Percentiles rank a stretch among this genome's conserved stretches.
Evolutionary conservation across 306 rosid species (phyloP).

Genomic region (Trichosanthes truncata): DNA sequence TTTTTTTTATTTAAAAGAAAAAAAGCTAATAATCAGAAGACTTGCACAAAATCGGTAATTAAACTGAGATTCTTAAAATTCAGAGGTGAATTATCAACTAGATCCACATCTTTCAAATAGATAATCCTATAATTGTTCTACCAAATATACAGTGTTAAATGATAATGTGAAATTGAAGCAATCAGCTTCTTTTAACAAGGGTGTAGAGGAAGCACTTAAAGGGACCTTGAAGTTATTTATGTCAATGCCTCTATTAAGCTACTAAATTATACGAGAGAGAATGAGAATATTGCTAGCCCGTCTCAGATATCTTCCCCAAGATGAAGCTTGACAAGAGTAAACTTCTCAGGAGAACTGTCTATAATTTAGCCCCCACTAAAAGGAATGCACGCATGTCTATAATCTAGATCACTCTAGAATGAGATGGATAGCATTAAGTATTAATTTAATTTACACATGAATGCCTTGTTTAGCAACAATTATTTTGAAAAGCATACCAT

Average conservation of each 20-base stretch:
- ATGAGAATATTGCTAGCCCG: background rate
- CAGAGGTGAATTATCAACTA: background rate
- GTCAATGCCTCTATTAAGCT: background rate
- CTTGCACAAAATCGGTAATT: background rate
- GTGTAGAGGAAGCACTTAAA: background rate
- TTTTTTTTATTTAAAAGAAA: background rate
- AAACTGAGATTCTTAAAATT: background rate
- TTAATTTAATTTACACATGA: background rate
- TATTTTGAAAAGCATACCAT: constrained; percentile 53
- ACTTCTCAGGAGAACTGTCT: background rate
- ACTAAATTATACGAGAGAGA: background rate
- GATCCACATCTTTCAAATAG: background rate
- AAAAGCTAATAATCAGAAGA: background rate
- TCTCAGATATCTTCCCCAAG: background rate
- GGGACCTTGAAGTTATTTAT: background rate
- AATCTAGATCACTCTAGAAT: background rate
- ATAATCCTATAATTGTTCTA: background rate
- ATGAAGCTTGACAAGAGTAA: background rate
- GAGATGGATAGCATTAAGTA: background rate
- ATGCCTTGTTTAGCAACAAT: constrained; percentile 1
- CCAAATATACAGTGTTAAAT: background rate
- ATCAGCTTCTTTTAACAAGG: background rate
- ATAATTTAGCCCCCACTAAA: background rate
- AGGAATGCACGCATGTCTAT: background rate
- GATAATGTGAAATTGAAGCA: background rate